These are phyloP conservation scores for Trichophyton mentagrophytes DNA, from an alignment of 2,329 filamentous ascomycete genomes.

Conservation along the genomic window DNA sequence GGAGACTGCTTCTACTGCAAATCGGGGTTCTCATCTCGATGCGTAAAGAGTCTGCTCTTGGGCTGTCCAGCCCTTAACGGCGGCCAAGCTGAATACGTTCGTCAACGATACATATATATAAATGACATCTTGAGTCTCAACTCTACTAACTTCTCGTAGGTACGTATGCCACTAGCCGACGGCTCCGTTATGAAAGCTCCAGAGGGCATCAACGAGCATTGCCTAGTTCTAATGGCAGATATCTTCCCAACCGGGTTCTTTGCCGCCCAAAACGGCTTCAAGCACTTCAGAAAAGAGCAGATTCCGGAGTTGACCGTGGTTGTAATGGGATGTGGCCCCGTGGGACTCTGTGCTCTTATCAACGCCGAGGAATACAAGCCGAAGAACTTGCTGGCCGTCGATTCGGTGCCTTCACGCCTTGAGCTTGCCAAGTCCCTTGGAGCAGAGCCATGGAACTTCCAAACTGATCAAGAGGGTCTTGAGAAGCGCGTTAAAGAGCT, in stretches of 20 bases:
- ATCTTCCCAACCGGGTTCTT: constrained; percentile 82
- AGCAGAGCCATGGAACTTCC: constrained; percentile 72
- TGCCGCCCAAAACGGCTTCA: constrained; percentile 66
- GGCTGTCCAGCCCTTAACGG: constrained; percentile 59
- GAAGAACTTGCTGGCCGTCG: constrained; percentile 63
- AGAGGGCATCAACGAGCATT: constrained; percentile 56
- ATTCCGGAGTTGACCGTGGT: constrained; percentile 59
- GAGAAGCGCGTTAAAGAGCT: constrained; percentile 57
- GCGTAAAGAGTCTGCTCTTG: constrained; percentile 56
- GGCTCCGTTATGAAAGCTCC: constrained; percentile 66
- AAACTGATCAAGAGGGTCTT: constrained; percentile 52
- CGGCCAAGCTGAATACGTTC: constrained; percentile 64
- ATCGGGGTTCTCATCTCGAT: constrained; percentile 63
- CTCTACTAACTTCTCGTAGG: constrained; percentile 20
- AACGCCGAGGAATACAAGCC: constrained; percentile 65
- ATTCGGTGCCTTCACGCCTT: constrained; percentile 62
- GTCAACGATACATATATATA: constrained; percentile 9
- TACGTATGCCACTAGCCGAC: constrained; percentile 69
- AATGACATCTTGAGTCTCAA: background rate
- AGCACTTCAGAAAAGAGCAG: constrained; percentile 44
- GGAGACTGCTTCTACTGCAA: constrained; percentile 75
- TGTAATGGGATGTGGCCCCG: constrained; percentile 71
- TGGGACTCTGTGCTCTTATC: constrained; percentile 72
- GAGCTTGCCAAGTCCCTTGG: constrained; percentile 60
- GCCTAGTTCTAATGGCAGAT: constrained; percentile 77